Percentiles rank a stretch among this genome's conserved stretches.
phyloP scores from a whole-genome alignment of 306 rosid species.

The Vigna mungo region DNA sequence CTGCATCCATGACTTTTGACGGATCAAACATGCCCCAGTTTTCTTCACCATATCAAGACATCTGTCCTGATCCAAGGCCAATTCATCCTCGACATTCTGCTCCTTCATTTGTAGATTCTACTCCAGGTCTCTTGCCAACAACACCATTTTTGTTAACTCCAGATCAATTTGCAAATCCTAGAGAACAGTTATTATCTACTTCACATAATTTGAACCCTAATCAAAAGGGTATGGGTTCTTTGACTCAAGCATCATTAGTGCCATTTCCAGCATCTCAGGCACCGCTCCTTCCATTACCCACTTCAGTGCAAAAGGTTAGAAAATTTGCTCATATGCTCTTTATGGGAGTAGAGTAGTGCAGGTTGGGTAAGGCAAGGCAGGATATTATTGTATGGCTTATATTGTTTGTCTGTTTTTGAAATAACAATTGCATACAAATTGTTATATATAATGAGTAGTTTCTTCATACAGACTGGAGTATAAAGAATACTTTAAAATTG shows the following conservation, averaged over 20 bases:
- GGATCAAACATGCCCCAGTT: conserved; percentile 43
- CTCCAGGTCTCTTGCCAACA: conserved; percentile 53
- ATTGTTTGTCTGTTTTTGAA: neutral
- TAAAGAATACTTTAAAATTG: neutral
- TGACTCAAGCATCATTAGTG: conserved; percentile 37
- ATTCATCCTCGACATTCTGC: conserved; percentile 52
- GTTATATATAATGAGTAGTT: conserved; percentile 1
- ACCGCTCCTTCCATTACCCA: conserved; percentile 65
- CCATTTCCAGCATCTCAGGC: conserved; percentile 53
- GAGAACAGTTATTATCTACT: conserved; percentile 46
- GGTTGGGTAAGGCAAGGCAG: conserved; percentile 3
- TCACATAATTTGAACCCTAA: conserved; percentile 47
- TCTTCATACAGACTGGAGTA: neutral
- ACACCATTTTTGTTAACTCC: conserved; percentile 55
- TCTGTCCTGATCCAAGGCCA: conserved; percentile 48
- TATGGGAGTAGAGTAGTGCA: neutral
- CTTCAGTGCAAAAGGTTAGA: conserved; percentile 59
- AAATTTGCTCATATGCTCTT: neutral
- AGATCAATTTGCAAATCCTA: conserved; percentile 47
- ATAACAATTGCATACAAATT: conserved; percentile 8
- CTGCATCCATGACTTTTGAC: conserved; percentile 34
- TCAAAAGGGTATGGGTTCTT: conserved; percentile 40
- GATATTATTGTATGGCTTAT: neutral
- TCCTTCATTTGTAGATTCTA: conserved; percentile 52
- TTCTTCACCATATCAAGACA: conserved; percentile 50